phyloP scores from a whole-genome alignment of 1,284 basidiomycete genomes.

The Mixia osmundae region DNA sequence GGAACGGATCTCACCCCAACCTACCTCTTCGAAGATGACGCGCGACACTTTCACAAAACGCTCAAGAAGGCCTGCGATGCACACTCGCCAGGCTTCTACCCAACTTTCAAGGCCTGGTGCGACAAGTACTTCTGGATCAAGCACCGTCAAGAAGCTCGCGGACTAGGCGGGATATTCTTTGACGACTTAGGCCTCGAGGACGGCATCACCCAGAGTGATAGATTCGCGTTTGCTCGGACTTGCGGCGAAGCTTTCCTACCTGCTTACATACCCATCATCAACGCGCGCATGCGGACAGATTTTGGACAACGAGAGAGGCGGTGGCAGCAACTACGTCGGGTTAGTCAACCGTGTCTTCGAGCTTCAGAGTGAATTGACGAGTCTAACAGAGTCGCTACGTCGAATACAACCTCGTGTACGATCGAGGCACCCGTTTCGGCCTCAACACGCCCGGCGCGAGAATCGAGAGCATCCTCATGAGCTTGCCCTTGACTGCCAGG shows the following conservation, averaged over 20 bases:
- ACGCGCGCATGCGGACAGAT: conserved; percentile 31
- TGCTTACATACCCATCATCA: conserved; percentile 63
- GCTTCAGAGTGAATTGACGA: background rate
- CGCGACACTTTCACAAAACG: conserved; percentile 58
- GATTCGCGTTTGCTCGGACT: conserved; percentile 47
- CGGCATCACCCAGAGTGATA: too few relatives aligned
- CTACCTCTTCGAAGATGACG: conserved; percentile 75
- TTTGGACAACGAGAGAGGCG: conserved; percentile 41
- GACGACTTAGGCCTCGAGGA: conserved; percentile 46
- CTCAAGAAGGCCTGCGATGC: conserved; percentile 53
- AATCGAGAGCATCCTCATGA: conserved; percentile 83
- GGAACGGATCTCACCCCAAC: conserved; percentile 89
- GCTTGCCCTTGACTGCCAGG: conserved; percentile 61
- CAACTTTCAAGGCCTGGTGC: conserved; percentile 80
- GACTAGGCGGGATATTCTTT: conserved; percentile 89
- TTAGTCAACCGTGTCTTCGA: background rate
- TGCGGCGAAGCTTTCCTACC: conserved; percentile 61
- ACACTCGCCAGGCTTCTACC: conserved; percentile 47
- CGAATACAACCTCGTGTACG: conserved; percentile 81
- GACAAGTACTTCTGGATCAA: conserved; percentile 89
- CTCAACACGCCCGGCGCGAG: conserved; percentile 71
- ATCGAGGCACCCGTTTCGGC: conserved; percentile 37
- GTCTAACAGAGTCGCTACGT: conserved; percentile 47
- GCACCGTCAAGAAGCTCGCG: conserved; percentile 74
- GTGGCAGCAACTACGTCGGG: conserved; percentile 67